phyloP scores from a whole-genome alignment of 331 rosid species.

The Phaseolus coccineus region DNA sequence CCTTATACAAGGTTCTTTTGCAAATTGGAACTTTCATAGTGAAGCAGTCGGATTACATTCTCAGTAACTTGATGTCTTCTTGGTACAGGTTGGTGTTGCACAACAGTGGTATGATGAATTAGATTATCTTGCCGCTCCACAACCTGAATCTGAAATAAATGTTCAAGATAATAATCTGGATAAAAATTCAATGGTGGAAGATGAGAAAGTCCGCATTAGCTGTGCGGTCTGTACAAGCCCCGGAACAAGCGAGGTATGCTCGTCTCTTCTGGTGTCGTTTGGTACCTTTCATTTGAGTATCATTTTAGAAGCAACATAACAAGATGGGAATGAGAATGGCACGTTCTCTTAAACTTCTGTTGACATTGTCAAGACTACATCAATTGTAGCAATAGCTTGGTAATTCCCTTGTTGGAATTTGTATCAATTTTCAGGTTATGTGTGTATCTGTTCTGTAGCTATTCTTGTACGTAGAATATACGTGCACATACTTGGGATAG shows the following conservation, averaged over 20 bases:
- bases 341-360: neutral
- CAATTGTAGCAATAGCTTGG: neutral
- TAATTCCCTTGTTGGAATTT: neutral
- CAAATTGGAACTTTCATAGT: slow-evolving; percentile 9
- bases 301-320: slow-evolving; percentile 12
- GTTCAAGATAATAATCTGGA: slow-evolving; percentile 50
- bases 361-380: neutral
- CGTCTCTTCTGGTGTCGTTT: neutral
- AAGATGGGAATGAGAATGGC: neutral
- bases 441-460: neutral
- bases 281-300: neutral
- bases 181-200: slow-evolving; percentile 45
- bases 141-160: slow-evolving; percentile 56
- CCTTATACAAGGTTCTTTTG: slow-evolving; percentile 66
- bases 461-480: neutral
- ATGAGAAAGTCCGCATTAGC: slow-evolving; percentile 52
- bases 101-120: slow-evolving; percentile 89
- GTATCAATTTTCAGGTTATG: neutral
- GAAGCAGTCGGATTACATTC: slow-evolving; percentile 29
- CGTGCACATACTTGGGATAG: neutral
- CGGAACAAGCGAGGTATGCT: slow-evolving; percentile 88
- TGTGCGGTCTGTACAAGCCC: slow-evolving; percentile 76
- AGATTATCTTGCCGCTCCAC: slow-evolving; percentile 69
- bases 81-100: slow-evolving; percentile 74
- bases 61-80: slow-evolving; percentile 41